Conservation (phyloP, 805 yeast genomes). For the Candida broadrunensis region DNA sequence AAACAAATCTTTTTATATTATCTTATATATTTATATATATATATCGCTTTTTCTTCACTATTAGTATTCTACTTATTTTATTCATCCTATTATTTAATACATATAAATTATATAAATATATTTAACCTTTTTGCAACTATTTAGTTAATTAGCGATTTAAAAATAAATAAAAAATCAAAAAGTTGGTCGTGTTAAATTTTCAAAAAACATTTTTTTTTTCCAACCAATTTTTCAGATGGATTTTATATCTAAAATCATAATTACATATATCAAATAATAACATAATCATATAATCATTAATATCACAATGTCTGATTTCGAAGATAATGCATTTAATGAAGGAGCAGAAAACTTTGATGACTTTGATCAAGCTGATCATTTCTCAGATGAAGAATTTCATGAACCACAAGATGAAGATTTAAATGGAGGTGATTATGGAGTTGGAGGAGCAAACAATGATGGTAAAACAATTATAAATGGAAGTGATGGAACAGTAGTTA, state of each 20-base stretch:
- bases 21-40: no score
- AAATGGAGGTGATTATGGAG: constrained; percentile 37
- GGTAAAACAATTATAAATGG: constrained; percentile 74
- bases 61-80: no score
- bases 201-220: neutral
- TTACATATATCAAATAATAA: neutral
- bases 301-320: constrained; percentile 43
- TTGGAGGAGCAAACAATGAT: constrained; percentile 58
- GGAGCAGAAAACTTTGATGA: constrained; percentile 71
- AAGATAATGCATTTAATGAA: constrained; percentile 59
- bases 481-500: constrained; percentile 56
- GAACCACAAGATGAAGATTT: constrained; percentile 28
- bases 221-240: constrained; percentile 4
- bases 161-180: neutral
- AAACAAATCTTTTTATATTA: no score
- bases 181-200: neutral
- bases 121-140: neutral
- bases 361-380: constrained; percentile 77
- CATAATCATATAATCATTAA: neutral
- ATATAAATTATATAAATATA: neutral
- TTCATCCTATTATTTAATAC: neutral
- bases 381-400: constrained; percentile 66
- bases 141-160: neutral
- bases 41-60: no score
- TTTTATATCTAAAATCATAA: neutral